These are phyloP conservation scores for Blastomyces emzantsi DNA, from an alignment of 2,329 filamentous ascomycete species.

Conservation along the genomic window DNA sequence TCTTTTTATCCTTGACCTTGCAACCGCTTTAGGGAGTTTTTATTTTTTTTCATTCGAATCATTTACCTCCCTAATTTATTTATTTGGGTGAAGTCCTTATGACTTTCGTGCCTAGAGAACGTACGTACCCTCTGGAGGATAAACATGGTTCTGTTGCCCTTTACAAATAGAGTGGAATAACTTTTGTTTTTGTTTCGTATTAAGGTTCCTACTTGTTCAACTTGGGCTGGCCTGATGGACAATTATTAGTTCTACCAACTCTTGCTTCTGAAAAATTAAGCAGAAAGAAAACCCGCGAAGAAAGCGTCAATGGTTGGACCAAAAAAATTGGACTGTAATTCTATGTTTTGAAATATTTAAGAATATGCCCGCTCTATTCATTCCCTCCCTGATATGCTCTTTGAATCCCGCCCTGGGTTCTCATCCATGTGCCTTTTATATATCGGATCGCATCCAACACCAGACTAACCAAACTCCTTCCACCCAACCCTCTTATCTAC, in stretches of 20 bases:
- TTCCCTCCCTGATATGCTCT: not conserved
- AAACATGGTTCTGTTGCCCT: not conserved
- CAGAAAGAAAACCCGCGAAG: not conserved
- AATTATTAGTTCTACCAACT: not conserved
- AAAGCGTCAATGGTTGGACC: not conserved
- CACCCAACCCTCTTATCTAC: not conserved
- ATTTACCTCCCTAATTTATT: too few species aligned
- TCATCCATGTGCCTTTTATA: not conserved
- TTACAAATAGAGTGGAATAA: not conserved
- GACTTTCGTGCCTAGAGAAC: not conserved
- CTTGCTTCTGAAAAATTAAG: not conserved
- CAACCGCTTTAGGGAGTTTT: not conserved
- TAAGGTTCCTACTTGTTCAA: not conserved
- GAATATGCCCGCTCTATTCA: too few species aligned
- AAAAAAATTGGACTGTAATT: too few species aligned
- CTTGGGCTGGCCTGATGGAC: not conserved
- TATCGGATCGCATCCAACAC: not conserved
- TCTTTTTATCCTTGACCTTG: not conserved
- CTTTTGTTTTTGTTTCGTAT: not conserved
- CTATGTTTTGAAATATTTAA: too few species aligned
- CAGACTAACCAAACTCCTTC: not conserved
- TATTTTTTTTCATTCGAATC: not conserved
- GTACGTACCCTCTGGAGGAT: not conserved
- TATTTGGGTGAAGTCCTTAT: not conserved
- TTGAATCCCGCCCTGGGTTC: not conserved